phyloP scores from a whole-genome alignment of 2,329 filamentous ascomycete species.

The Scedosporium minutisporum region DNA sequence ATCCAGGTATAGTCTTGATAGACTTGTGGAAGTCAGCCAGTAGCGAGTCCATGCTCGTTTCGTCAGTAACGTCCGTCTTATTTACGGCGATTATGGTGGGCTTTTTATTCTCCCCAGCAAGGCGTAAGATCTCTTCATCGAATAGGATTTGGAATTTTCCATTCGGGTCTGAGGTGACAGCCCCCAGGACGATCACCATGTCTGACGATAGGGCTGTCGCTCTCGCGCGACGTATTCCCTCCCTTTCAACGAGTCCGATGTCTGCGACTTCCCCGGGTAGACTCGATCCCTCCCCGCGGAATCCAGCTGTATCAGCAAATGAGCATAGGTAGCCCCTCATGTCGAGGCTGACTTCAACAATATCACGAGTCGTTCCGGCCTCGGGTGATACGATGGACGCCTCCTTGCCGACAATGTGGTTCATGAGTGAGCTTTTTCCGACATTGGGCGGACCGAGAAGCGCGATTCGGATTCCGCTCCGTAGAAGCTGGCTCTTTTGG shows the following conservation, averaged over 20 bases:
- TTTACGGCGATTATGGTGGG: slow-evolving; percentile 49
- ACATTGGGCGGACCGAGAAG: slow-evolving; percentile 87
- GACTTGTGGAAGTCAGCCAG: slow-evolving; percentile 26
- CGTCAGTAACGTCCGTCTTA: slow-evolving; percentile 45
- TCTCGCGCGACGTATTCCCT: slow-evolving; percentile 82
- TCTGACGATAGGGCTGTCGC: slow-evolving; percentile 75
- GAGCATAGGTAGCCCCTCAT: slow-evolving; percentile 82
- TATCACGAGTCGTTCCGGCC: slow-evolving; percentile 86
- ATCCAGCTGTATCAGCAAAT: slow-evolving; percentile 91
- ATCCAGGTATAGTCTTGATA: not conserved
- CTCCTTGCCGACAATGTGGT: slow-evolving; percentile 79
- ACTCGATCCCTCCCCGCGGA: slow-evolving; percentile 42
- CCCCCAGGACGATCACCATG: slow-evolving; percentile 71
- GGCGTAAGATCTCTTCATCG: slow-evolving; percentile 44
- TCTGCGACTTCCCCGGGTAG: slow-evolving; percentile 8
- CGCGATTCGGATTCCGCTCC: slow-evolving; percentile 77
- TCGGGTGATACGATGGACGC: slow-evolving; percentile 92
- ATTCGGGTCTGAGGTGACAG: slow-evolving; percentile 46
- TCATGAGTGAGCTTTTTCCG: slow-evolving; percentile 90
- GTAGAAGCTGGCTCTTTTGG: slow-evolving; percentile 70
- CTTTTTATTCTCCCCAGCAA: slow-evolving; percentile 38
- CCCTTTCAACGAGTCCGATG: slow-evolving; percentile 71
- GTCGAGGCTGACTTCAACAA: slow-evolving; percentile 86
- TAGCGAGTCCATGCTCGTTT: slow-evolving; percentile 25
- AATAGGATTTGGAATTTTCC: slow-evolving; percentile 35